A percentile compares a stretch with the other conserved stretches of the same genome.
Evolutionary conservation across 1,139 yeast species (phyloP).

Genomic region (Pichia sp.): DNA sequence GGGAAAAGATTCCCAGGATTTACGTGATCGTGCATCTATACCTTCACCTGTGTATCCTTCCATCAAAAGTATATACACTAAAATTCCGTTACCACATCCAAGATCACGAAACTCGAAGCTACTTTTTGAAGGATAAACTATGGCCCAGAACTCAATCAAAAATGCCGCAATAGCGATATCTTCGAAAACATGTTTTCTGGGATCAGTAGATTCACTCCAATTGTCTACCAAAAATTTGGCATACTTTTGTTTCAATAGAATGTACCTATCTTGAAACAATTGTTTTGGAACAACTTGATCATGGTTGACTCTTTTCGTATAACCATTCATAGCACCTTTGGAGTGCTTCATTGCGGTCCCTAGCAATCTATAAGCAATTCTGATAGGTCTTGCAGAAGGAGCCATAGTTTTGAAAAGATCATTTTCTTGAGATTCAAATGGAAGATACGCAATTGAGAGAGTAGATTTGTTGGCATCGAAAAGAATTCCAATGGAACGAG

Average conservation of each 20-base stretch:
- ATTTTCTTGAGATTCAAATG: constrained; percentile 38
- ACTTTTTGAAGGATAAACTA: constrained; percentile 41
- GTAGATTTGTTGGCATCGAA: constrained; percentile 33
- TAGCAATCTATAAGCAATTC: constrained; percentile 75
- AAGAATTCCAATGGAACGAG: constrained; percentile 70
- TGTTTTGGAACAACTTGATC: constrained; percentile 81
- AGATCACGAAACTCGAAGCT: constrained; percentile 73
- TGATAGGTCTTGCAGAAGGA: constrained; percentile 52
- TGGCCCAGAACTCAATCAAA: constrained; percentile 78
- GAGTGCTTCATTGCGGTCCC: constrained; percentile 83
- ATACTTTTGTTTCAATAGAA: constrained; percentile 72
- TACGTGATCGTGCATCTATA: constrained; percentile 82
- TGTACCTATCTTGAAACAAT: constrained; percentile 76
- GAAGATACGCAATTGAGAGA: constrained; percentile 75
- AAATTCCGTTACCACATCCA: constrained; percentile 93
- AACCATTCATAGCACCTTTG: constrained; percentile 73
- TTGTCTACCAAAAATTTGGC: constrained; percentile 67
- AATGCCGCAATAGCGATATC: constrained; percentile 95
- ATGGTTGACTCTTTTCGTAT: constrained; percentile 81
- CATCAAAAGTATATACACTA: constrained; percentile 63
- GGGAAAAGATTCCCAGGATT: constrained; percentile 80
- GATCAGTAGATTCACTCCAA: constrained; percentile 94
- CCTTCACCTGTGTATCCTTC: constrained; percentile 86
- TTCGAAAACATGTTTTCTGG: constrained; percentile 92
- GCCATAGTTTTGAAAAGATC: constrained; percentile 32